Percentiles rank a stretch among this genome's conserved stretches.
These are phyloP conservation scores for Porcisia deanei DNA, from an alignment of 208 protist genomes.

Conservation along the genomic window DNA sequence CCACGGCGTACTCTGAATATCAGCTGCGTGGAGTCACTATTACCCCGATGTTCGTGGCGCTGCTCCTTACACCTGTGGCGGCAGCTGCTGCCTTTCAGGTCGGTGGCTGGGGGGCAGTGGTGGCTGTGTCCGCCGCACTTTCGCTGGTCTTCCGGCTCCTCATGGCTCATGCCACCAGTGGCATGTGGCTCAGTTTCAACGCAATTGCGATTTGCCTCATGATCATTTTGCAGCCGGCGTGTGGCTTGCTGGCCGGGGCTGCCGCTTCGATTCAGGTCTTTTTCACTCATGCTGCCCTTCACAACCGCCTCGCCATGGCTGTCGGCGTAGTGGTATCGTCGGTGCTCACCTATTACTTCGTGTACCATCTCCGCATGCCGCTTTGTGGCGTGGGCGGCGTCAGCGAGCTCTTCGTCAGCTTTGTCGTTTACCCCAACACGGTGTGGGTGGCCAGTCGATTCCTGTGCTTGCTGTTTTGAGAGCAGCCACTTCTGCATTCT, in stretches of 20 bases:
- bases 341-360: conserved; percentile 38
- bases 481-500: neutral
- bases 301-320: conserved; percentile 11
- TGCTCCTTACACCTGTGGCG: conserved; percentile 27
- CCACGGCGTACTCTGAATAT: conserved; percentile 60
- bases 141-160: conserved; percentile 14
- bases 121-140: conserved; percentile 8
- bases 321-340: conserved; percentile 33
- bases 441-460: conserved; percentile 48
- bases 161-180: conserved; percentile 15
- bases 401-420: conserved; percentile 51
- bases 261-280: conserved; percentile 49
- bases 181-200: conserved; percentile 57
- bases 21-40: conserved; percentile 42
- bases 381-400: conserved; percentile 33
- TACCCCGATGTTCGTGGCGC: conserved; percentile 35
- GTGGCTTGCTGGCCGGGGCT: conserved; percentile 47
- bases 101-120: conserved; percentile 27
- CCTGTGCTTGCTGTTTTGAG: conserved; percentile 11
- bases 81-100: conserved; percentile 19
- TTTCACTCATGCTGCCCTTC: conserved; percentile 43
- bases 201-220: conserved; percentile 54
- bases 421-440: conserved; percentile 66
- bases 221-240: conserved; percentile 55
- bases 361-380: conserved; percentile 27